Evolutionary conservation across 2,329 filamentous ascomycete species (phyloP).

Genomic region (Neopestalotiopsis clavispora): DNA sequence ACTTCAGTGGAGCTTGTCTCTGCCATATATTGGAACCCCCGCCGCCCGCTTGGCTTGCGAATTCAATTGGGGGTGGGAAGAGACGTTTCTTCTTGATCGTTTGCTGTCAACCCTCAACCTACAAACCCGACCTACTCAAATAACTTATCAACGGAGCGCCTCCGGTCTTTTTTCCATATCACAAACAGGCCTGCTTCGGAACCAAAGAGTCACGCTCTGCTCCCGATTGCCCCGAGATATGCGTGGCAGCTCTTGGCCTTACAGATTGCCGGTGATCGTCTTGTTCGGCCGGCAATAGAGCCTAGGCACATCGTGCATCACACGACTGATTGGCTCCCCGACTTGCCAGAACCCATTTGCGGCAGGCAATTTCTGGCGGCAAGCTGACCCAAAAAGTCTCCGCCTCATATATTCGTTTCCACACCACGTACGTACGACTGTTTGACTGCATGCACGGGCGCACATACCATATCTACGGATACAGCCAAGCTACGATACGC

Average conservation of each 20-base stretch:
- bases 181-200: background rate
- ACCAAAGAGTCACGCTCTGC: background rate
- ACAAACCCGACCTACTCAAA: background rate
- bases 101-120: background rate
- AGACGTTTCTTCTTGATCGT: background rate
- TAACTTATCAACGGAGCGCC: background rate
- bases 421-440: background rate
- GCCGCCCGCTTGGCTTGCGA: background rate
- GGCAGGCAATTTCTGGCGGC: conserved; percentile 13
- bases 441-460: background rate
- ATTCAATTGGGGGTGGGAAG: background rate
- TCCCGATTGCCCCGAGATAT: background rate
- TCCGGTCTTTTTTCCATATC: background rate
- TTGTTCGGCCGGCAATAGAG: conserved; percentile 7
- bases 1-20: background rate
- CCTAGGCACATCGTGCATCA: too few relatives aligned
- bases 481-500: too few relatives aligned
- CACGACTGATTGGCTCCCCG: conserved; percentile 9
- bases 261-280: background rate
- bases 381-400: conserved; percentile 2
- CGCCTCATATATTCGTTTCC: conserved; percentile 6
- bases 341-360: conserved; percentile 12
- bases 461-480: background rate
- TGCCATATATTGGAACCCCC: background rate
- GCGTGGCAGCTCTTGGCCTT: background rate